phyloP scores from a whole-genome alignment of 2,329 filamentous ascomycete genomes.

The Colletotrichum sojae region DNA sequence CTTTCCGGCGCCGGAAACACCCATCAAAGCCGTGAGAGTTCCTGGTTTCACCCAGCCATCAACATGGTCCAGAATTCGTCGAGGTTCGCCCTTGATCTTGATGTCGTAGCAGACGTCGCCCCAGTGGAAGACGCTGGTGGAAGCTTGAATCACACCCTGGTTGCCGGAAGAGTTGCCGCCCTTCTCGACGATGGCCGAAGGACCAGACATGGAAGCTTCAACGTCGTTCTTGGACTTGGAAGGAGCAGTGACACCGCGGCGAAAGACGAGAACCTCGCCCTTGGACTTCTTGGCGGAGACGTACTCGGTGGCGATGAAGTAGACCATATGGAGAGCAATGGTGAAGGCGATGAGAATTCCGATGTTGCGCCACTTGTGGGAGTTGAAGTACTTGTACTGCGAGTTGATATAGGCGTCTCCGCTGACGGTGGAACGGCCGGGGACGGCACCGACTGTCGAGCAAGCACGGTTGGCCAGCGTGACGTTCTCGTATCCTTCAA shows the following conservation, averaged over 20 bases:
- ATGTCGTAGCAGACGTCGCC: conserved; percentile 79
- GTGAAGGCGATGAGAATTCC: conserved; percentile 69
- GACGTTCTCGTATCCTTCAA: conserved; percentile 42
- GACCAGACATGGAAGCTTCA: conserved; percentile 37
- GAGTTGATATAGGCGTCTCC: conserved; percentile 61
- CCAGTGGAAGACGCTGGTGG: conserved; percentile 79
- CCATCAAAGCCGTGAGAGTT: conserved; percentile 76
- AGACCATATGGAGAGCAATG: conserved; percentile 61
- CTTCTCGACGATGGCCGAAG: conserved; percentile 36
- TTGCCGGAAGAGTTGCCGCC: conserved; percentile 24
- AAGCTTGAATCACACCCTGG: conserved; percentile 48
- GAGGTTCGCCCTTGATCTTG: conserved; percentile 72
- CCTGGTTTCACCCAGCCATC: conserved; percentile 81
- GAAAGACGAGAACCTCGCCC: conserved; percentile 73
- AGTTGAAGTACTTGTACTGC: conserved; percentile 60
- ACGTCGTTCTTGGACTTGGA: conserved; percentile 32
- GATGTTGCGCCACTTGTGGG: conserved; percentile 68
- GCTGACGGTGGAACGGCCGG: conserved; percentile 57
- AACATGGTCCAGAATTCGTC: conserved; percentile 76
- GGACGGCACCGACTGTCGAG: conserved; percentile 57
- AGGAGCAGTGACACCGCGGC: conserved; percentile 53
- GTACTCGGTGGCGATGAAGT: conserved; percentile 66
- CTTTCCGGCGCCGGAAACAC: conserved; percentile 40
- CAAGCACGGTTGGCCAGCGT: conserved; percentile 55
- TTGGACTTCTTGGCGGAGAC: conserved; percentile 66